phyloP scores from a whole-genome alignment of 768 basidiomycete species.

The Russula lepida region DNA sequence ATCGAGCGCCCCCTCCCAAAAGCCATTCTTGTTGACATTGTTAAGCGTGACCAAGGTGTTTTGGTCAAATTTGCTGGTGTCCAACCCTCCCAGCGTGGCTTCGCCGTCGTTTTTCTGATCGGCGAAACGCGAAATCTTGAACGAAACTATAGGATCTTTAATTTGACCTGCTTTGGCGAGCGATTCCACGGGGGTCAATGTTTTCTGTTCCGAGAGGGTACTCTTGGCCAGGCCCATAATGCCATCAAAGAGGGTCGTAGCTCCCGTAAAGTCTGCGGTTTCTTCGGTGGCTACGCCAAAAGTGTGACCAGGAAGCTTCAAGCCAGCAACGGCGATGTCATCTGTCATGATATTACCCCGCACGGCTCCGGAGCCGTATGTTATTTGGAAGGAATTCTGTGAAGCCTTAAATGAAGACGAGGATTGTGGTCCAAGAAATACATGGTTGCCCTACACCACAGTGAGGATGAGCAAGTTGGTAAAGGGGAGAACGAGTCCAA shows the following conservation, averaged over 20 bases:
- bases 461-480: not conserved
- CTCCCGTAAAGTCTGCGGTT: conserved; percentile 48
- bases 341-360: conserved; percentile 56
- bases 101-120: conserved; percentile 69
- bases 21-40: conserved; percentile 61
- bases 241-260: conserved; percentile 53
- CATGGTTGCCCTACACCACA: conserved; percentile 48
- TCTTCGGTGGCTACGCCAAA: conserved; percentile 63
- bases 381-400: conserved; percentile 44
- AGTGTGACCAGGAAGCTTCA: conserved; percentile 46
- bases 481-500: too few species aligned
- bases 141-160: conserved; percentile 58
- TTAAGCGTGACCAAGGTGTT: conserved; percentile 47
- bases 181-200: conserved; percentile 63
- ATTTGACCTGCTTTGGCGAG: conserved; percentile 53
- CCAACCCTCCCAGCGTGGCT: conserved; percentile 74
- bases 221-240: conserved; percentile 73
- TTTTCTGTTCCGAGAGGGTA: conserved; percentile 53
- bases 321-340: conserved; percentile 53
- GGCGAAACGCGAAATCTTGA: conserved; percentile 67
- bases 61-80: conserved; percentile 57
- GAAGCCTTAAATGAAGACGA: conserved; percentile 57
- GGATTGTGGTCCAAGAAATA: conserved; percentile 50
- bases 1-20: conserved; percentile 71
- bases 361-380: conserved; percentile 66